phyloP scores from a whole-genome alignment of 352 stramenopile genomes.

The Globisporangium megalacanthum region DNA sequence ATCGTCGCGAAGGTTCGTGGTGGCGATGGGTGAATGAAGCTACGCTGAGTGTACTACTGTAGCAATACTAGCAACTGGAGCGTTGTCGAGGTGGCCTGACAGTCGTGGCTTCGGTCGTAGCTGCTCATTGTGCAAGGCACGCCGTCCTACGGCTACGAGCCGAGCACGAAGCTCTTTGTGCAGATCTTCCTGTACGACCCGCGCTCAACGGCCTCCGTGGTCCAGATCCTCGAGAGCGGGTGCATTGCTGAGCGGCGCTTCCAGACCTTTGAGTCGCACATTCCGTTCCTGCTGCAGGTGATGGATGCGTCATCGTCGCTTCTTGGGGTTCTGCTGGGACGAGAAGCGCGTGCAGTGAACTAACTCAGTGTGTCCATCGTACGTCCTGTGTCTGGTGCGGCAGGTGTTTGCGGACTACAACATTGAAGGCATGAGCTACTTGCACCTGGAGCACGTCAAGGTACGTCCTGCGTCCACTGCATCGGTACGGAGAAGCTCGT shows the following conservation, averaged over 20 bases:
- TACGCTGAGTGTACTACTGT: not conserved
- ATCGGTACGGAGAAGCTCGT: too few species aligned
- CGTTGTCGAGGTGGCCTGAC: not conserved
- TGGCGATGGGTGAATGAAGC: not conserved
- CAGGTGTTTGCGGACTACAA: slow-evolving; percentile 90
- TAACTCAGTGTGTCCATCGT: slow-evolving; percentile 13
- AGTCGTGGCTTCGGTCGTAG: slow-evolving; percentile 16
- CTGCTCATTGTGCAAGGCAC: slow-evolving; percentile 83
- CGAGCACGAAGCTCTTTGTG: slow-evolving; percentile 69
- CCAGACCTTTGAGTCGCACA: slow-evolving; percentile 86
- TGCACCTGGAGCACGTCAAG: slow-evolving; percentile 68
- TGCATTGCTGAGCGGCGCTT: slow-evolving; percentile 64
- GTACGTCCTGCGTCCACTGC: slow-evolving; percentile 17
- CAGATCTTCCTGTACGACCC: slow-evolving; percentile 90
- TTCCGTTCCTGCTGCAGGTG: slow-evolving; percentile 86
- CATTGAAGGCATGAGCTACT: slow-evolving; percentile 89
- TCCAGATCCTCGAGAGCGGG: slow-evolving; percentile 83
- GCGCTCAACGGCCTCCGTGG: slow-evolving; percentile 41
- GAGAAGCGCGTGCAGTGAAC: too few species aligned
- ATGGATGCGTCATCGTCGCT: not conserved
- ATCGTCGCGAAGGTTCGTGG: slow-evolving; percentile 61
- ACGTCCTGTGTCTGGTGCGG: slow-evolving; percentile 46
- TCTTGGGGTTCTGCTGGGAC: not conserved
- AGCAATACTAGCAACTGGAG: too few species aligned
- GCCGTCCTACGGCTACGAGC: slow-evolving; percentile 89